phyloP scores from a whole-genome alignment of 495 filamentous ascomycete genomes.

The Stereocaulon alpinum region DNA sequence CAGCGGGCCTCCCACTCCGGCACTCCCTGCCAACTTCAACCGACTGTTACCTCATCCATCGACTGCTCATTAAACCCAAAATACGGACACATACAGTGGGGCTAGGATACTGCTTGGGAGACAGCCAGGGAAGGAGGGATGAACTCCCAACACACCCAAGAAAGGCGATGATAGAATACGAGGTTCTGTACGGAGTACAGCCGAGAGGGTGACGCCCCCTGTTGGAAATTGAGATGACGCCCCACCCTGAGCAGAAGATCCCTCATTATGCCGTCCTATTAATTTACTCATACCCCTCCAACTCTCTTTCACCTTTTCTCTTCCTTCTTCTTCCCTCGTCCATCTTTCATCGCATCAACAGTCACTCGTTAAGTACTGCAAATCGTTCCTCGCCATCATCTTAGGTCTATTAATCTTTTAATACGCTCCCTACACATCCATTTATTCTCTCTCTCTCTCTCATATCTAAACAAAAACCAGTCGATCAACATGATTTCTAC shows the following conservation, averaged over 20 bases:
- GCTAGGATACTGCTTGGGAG: not conserved
- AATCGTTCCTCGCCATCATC: conserved; percentile 1
- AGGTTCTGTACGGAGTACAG: not conserved
- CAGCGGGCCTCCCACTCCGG: no score
- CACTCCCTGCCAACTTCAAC: not conserved
- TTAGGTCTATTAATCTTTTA: conserved; percentile 13
- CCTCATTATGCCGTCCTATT: not conserved
- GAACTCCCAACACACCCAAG: not conserved
- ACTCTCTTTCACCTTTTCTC: not conserved
- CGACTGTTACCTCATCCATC: not conserved
- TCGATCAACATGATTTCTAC: conserved; percentile 78
- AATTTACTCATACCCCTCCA: not conserved
- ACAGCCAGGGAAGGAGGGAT: not conserved
- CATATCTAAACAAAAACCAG: conserved; percentile 11
- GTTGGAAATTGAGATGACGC: not conserved
- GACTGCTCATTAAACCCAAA: conserved; percentile 3
- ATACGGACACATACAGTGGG: not conserved
- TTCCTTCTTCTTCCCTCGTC: not conserved
- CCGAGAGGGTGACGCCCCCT: not conserved
- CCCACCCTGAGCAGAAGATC: not conserved
- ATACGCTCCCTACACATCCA: conserved; percentile 3
- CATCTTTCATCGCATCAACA: conserved; percentile 5
- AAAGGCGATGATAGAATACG: not conserved
- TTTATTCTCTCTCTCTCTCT: not conserved
- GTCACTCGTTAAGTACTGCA: conserved; percentile 20